phyloP scores from a whole-genome alignment of 1,139 yeast species.

The Blastobotrys illinoisensis region DNA sequence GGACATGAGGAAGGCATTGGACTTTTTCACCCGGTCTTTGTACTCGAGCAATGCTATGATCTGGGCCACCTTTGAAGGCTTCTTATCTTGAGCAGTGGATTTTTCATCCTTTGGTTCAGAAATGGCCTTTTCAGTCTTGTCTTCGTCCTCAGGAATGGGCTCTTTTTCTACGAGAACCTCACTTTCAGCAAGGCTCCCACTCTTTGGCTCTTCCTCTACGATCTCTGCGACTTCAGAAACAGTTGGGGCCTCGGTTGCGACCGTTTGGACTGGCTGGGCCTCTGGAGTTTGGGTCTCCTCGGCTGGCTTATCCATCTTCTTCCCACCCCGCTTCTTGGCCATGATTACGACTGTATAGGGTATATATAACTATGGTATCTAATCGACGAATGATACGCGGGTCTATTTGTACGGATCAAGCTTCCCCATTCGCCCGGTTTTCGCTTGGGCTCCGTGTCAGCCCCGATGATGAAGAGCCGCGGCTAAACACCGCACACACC shows the following conservation, averaged over 20 bases:
- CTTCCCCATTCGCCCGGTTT: not conserved
- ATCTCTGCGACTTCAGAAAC: not conserved
- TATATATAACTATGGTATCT: not conserved
- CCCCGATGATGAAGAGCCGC: not conserved
- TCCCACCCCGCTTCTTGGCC: not conserved
- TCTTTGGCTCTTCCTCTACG: not conserved
- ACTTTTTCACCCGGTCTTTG: slow-evolving; percentile 7
- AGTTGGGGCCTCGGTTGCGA: too few species aligned
- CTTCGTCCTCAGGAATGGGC: not conserved
- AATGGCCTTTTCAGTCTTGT: not conserved
- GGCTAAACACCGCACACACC: not conserved
- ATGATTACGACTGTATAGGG: not conserved
- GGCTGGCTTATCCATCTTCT: not conserved
- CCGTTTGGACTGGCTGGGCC: not conserved
- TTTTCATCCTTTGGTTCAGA: too few species aligned
- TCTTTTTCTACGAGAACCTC: slow-evolving; percentile 3
- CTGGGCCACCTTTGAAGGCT: slow-evolving; percentile 1
- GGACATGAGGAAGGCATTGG: slow-evolving; percentile 9
- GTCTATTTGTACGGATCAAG: not conserved
- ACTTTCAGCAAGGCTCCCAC: not conserved
- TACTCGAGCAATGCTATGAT: slow-evolving; percentile 3
- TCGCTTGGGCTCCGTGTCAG: not conserved
- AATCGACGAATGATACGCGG: not conserved
- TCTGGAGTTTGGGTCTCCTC: not conserved
- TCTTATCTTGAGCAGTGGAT: not conserved